phyloP scores from a whole-genome alignment of 1,284 basidiomycete genomes.

The Papiliotrema nemorosa region DNA sequence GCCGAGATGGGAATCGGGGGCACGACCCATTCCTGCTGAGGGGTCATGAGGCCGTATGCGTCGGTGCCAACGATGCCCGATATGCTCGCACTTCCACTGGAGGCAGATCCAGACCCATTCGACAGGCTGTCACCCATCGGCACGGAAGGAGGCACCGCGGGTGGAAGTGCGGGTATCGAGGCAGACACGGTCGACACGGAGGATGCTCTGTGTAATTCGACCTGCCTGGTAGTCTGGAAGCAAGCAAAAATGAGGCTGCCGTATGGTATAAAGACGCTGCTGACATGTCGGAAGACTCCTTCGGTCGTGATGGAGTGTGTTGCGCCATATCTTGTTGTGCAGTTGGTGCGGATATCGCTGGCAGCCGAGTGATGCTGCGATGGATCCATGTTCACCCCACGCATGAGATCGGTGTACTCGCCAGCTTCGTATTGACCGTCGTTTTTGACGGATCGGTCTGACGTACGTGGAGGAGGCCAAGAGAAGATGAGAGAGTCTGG shows the following conservation, averaged over 20 bases:
- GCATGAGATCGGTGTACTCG: constrained; percentile 77
- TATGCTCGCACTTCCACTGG: background rate
- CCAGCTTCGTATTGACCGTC: constrained; percentile 68
- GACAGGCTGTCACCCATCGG: background rate
- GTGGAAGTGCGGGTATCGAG: background rate
- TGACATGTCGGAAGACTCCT: constrained; percentile 61
- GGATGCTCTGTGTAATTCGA: constrained; percentile 50
- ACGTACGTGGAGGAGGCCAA: constrained; percentile 66
- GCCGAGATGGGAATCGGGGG: background rate
- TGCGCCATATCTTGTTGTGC: constrained; percentile 84
- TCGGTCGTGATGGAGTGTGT: constrained; percentile 64
- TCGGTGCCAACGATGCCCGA: background rate
- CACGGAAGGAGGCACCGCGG: background rate
- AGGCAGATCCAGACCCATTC: background rate
- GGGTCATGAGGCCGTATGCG: background rate
- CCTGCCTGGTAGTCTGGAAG: constrained; percentile 61
- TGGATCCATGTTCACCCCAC: constrained; percentile 66
- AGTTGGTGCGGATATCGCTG: constrained; percentile 80
- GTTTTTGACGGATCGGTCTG: constrained; percentile 17
- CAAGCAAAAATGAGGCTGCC: constrained; percentile 59
- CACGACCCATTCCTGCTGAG: constrained; percentile 7
- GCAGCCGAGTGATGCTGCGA: constrained; percentile 49
- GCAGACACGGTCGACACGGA: background rate
- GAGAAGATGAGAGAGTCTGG: constrained; percentile 61
- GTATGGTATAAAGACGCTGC: constrained; percentile 91